phyloP scores from a whole-genome alignment of 2,329 filamentous ascomycete species.

The Aspergillus brunneoviolaceus region DNA sequence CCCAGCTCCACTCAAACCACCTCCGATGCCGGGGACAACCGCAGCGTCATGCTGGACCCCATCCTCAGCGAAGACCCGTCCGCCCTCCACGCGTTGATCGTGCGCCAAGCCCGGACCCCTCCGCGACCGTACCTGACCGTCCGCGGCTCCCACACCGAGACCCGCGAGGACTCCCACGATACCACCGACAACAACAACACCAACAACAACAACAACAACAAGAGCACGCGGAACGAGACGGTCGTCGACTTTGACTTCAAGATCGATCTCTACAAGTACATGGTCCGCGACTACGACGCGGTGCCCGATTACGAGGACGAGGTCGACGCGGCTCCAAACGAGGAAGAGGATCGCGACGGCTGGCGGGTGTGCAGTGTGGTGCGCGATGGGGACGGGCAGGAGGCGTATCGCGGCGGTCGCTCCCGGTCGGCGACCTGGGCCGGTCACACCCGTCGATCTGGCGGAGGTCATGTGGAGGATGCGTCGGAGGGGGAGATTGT shows the following conservation, averaged over 20 bases:
- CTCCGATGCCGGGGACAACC: neutral
- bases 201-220: slow-evolving; percentile 14
- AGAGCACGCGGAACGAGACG: slow-evolving; percentile 24
- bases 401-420: slow-evolving; percentile 28
- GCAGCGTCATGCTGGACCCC: slow-evolving; percentile 10
- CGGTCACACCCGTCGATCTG: neutral
- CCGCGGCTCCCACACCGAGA: slow-evolving; percentile 55
- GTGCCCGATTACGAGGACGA: neutral
- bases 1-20: slow-evolving; percentile 7
- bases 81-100: slow-evolving; percentile 47
- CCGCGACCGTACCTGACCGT: slow-evolving; percentile 56
- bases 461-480: neutral
- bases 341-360: slow-evolving; percentile 8
- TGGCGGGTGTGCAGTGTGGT: slow-evolving; percentile 22
- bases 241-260: slow-evolving; percentile 34
- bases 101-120: slow-evolving; percentile 37
- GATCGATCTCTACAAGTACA: slow-evolving; percentile 23
- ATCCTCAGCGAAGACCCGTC: slow-evolving; percentile 10
- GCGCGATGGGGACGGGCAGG: slow-evolving; percentile 23
- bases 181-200: slow-evolving; percentile 21
- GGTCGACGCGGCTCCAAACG: neutral
- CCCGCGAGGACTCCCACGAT: slow-evolving; percentile 19
- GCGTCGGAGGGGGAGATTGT: neutral
- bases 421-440: slow-evolving; percentile 5
- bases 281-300: slow-evolving; percentile 17